Evolutionary conservation across 2,329 filamentous ascomycete species (phyloP).

Genomic region (Pseudovirgaria hyperparasitica): DNA sequence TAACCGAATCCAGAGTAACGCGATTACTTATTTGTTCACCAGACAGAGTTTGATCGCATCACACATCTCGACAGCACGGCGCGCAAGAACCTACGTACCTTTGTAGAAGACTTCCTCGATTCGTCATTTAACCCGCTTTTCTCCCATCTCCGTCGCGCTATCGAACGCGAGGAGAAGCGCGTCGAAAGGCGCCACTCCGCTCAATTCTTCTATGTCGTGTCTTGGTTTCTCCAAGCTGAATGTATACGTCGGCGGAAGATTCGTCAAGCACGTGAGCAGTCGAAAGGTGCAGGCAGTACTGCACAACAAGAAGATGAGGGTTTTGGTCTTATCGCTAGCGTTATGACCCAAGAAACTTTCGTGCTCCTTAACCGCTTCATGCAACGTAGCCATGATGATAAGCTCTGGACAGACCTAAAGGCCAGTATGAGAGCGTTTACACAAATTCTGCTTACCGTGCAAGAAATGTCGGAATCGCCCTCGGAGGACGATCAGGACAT

Average conservation of each 20-base stretch:
- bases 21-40: conserved; percentile 26
- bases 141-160: conserved; percentile 69
- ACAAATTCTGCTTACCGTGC: conserved; percentile 81
- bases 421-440: conserved; percentile 90
- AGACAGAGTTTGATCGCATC: conserved; percentile 69
- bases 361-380: conserved; percentile 76
- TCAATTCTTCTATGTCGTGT: conserved; percentile 84
- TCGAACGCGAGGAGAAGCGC: conserved; percentile 79
- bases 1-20: conserved; percentile 40
- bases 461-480: conserved; percentile 76
- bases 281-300: conserved; percentile 27
- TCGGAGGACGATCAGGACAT: conserved; percentile 95
- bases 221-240: conserved; percentile 88
- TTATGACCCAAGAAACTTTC: conserved; percentile 91
- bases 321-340: conserved; percentile 77
- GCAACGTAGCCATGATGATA: conserved; percentile 65
- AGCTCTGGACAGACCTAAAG: conserved; percentile 76
- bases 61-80: conserved; percentile 59
- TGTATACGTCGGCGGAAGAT: conserved; percentile 49
- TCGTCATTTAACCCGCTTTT: conserved; percentile 88
- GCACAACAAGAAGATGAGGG: conserved; percentile 53
- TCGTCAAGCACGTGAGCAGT: conserved; percentile 40
- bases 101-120: conserved; percentile 89
- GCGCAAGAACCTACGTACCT: conserved; percentile 62
- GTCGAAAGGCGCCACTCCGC: conserved; percentile 63